Evolutionary conservation across 495 filamentous ascomycete species (phyloP).

Genomic region (Penicillium chermesinum): DNA sequence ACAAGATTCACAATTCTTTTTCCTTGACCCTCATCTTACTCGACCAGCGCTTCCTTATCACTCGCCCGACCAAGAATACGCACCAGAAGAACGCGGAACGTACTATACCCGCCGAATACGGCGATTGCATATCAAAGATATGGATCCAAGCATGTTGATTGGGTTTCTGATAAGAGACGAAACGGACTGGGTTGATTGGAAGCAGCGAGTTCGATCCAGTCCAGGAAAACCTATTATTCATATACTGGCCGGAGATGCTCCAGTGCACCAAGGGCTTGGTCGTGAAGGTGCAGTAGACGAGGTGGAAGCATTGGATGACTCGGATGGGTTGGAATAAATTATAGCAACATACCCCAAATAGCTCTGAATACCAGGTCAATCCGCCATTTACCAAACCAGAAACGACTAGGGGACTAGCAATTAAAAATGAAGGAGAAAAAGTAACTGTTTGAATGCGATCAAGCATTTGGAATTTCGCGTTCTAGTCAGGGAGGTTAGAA

Average conservation of each 20-base stretch:
- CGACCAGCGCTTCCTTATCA: constrained; percentile 60
- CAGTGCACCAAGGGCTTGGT: constrained; percentile 53
- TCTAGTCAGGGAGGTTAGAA: constrained; percentile 35
- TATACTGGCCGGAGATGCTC: constrained; percentile 55
- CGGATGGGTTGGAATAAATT: constrained; percentile 39
- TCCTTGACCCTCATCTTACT: constrained; percentile 87
- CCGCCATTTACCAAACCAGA: background rate
- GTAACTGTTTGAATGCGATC: constrained; percentile 38
- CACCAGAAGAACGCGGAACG: constrained; percentile 65
- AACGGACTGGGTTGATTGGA: constrained; percentile 81
- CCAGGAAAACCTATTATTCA: constrained; percentile 82
- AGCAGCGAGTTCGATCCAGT: constrained; percentile 57
- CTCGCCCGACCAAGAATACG: constrained; percentile 48
- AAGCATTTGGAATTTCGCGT: constrained; percentile 52
- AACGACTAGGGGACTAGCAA: constrained; percentile 5
- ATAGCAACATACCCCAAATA: background rate
- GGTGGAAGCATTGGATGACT: constrained; percentile 80
- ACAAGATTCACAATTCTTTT: constrained; percentile 87
- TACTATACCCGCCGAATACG: constrained; percentile 86
- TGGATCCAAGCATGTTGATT: constrained; percentile 98
- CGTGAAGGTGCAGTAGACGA: constrained; percentile 77
- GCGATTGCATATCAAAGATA: constrained; percentile 76
- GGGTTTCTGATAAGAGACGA: constrained; percentile 86
- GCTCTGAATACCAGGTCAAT: constrained; percentile 1
- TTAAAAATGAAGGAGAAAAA: constrained; percentile 10